phyloP scores from a whole-genome alignment of 2,329 filamentous ascomycete species.

The Xylariaceae sp. region DNA sequence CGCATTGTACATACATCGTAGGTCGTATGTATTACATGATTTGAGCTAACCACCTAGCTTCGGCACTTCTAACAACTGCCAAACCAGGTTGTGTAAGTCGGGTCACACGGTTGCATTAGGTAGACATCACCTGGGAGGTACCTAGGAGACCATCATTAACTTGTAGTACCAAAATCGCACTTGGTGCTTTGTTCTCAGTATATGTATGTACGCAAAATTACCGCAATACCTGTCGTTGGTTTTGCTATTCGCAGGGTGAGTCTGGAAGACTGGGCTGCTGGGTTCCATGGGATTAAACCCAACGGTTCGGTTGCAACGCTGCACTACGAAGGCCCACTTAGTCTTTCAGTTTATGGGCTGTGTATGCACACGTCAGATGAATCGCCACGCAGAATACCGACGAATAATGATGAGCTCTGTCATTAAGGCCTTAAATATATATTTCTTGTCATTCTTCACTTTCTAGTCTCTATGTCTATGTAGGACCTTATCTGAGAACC shows the following conservation, averaged over 20 bases:
- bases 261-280: background rate
- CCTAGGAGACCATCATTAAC: no score
- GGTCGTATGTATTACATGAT: no score
- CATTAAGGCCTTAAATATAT: slow-evolving; percentile 7
- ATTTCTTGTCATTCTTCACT: background rate
- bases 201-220: no score
- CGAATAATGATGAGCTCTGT: background rate
- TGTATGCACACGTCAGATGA: slow-evolving; percentile 18
- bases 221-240: background rate
- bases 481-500: background rate
- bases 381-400: slow-evolving; percentile 8
- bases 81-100: no score
- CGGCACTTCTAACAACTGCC: no score
- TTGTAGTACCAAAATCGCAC: no score
- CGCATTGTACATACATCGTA: slow-evolving; percentile 8
- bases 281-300: slow-evolving; percentile 8
- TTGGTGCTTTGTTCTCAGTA: no score
- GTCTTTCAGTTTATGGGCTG: slow-evolving; percentile 7
- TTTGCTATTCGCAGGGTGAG: background rate
- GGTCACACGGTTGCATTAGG: no score
- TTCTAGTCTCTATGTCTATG: background rate
- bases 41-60: no score
- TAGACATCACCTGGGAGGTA: no score
- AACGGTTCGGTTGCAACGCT: slow-evolving; percentile 1
- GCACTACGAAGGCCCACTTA: slow-evolving; percentile 6